Evolutionary conservation across 1,284 basidiomycete species (phyloP).

Genomic region (Blastosporella zonata): DNA sequence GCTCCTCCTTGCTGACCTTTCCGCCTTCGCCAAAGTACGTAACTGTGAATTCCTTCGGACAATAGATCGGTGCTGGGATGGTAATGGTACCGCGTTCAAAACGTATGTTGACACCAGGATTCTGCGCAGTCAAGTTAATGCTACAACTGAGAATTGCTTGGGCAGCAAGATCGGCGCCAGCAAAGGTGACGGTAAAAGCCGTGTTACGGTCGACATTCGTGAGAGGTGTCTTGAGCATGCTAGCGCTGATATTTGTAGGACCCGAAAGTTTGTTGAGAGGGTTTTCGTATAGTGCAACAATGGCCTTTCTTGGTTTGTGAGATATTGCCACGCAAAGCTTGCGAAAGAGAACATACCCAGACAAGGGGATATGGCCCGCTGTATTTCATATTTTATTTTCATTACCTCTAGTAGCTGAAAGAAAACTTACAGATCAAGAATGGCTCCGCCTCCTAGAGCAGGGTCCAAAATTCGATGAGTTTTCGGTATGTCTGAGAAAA

Average conservation of each 20-base stretch:
- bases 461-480: constrained; percentile 82
- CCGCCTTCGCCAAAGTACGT: constrained; percentile 57
- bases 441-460: constrained; percentile 76
- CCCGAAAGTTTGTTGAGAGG: constrained; percentile 57
- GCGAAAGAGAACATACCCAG: constrained; percentile 49
- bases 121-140: constrained; percentile 45
- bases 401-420: neutral
- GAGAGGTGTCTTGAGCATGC: constrained; percentile 70
- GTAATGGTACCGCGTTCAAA: constrained; percentile 68
- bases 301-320: constrained; percentile 43
- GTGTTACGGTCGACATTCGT: constrained; percentile 83
- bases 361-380: constrained; percentile 83
- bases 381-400: neutral
- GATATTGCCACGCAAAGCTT: neutral
- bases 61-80: constrained; percentile 61
- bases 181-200: constrained; percentile 75
- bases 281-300: constrained; percentile 78
- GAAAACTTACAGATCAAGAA: constrained; percentile 73
- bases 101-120: constrained; percentile 58
- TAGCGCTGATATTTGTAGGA: constrained; percentile 57
- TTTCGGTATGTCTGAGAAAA: constrained; percentile 51
- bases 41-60: constrained; percentile 61
- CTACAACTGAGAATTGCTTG: constrained; percentile 69
- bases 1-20: constrained; percentile 52
- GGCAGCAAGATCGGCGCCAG: constrained; percentile 45